Percentiles rank a stretch among this genome's conserved stretches.
Conservation (phyloP, 1,284 basidiomycete species). For the Naganishia sp. region DNA sequence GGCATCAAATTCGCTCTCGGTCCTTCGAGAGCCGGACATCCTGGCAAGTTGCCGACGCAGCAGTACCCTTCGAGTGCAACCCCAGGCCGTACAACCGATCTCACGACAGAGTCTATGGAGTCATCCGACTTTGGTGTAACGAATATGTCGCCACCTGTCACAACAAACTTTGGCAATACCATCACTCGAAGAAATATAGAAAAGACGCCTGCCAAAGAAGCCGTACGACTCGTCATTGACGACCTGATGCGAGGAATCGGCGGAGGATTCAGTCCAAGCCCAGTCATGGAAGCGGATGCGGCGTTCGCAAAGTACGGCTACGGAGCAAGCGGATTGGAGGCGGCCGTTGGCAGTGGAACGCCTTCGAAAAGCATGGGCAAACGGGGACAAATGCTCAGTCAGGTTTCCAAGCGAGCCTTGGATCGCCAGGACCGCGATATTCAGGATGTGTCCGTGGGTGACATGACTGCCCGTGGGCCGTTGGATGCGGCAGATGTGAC, state of each 20-base stretch:
- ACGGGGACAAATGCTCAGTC: constrained; percentile 12
- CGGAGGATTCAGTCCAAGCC: constrained; percentile 31
- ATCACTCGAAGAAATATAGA: constrained; percentile 45
- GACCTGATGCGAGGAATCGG: constrained; percentile 40
- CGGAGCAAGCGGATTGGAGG: constrained; percentile 2
- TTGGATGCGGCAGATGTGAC: constrained; percentile 19
- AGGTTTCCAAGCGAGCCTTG: neutral
- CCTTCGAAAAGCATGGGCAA: constrained; percentile 24
- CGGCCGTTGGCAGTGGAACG: neutral
- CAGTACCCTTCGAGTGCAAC: neutral
- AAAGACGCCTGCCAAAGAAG: constrained; percentile 63
- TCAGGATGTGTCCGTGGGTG: neutral
- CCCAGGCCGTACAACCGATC: constrained; percentile 1
- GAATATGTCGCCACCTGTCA: constrained; percentile 82
- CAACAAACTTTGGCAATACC: constrained; percentile 78
- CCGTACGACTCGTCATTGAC: constrained; percentile 56
- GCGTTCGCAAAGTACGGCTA: constrained; percentile 25
- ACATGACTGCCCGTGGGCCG: neutral
- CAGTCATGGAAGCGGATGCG: constrained; percentile 13
- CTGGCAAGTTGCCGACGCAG: neutral
- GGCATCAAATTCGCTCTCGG: constrained; percentile 4
- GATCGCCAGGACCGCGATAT: neutral
- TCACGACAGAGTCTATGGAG: constrained; percentile 18
- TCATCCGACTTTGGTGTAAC: constrained; percentile 26
- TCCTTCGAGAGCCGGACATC: constrained; percentile 4